Evolutionary conservation across 2,329 filamentous ascomycete species (phyloP).

Genomic region (Aspergillus niger): DNA sequence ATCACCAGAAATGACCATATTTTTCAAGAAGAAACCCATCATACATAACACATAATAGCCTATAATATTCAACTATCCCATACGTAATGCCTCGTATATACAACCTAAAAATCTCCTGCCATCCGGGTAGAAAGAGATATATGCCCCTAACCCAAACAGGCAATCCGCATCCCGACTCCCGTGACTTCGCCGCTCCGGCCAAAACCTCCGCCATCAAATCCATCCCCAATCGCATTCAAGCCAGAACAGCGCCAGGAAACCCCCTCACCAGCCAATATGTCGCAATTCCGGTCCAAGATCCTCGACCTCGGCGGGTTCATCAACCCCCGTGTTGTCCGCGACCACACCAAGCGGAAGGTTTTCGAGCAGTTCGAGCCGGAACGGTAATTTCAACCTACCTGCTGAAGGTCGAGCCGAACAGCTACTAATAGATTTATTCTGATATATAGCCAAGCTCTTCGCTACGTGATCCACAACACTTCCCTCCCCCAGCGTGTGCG

Average conservation of each 20-base stretch:
- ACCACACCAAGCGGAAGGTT: conserved; percentile 95
- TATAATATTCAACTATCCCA: neutral
- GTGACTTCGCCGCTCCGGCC: conserved; percentile 26
- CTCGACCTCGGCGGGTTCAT: conserved; percentile 85
- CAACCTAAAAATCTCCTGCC: neutral
- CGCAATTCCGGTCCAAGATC: conserved; percentile 86
- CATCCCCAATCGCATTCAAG: neutral
- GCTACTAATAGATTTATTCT: neutral
- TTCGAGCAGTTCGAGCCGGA: conserved; percentile 85
- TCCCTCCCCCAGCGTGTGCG: conserved; percentile 78
- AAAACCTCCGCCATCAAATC: conserved; percentile 11
- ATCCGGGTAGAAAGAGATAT: neutral
- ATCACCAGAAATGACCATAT: neutral
- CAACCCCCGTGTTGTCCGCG: conserved; percentile 84
- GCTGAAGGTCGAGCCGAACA: neutral
- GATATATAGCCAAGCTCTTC: conserved; percentile 74
- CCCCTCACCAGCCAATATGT: conserved; percentile 57
- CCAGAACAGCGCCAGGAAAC: neutral
- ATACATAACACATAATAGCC: neutral
- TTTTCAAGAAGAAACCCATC: neutral
- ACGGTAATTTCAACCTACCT: conserved; percentile 58
- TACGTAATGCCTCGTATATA: neutral
- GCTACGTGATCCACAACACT: conserved; percentile 92
- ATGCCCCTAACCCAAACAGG: conserved; percentile 5
- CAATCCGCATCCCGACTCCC: neutral